Base-by-base conservation (phyloP, 2,329 filamentous ascomycete genomes). In the Botryotinia narcissicola region DNA sequence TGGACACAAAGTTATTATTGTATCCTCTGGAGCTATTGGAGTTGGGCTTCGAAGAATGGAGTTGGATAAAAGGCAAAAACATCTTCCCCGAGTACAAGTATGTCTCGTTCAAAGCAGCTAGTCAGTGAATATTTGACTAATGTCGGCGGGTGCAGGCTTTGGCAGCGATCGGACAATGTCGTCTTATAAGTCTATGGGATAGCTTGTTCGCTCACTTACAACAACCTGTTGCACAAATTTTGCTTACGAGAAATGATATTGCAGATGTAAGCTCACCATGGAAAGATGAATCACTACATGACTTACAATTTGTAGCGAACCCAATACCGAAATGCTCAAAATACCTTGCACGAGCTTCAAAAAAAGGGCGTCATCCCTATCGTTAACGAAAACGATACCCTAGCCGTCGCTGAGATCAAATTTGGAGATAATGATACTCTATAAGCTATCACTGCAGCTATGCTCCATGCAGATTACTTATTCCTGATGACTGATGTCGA, bases 401-500 rank as follows among this genome's bases (percentile, higher is more conserved):
- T 99, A 72, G 94, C 95, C 37, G 96, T 99, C 77, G 93, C 95
- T 62, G 96, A 99, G 87, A 99, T 99, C 84, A 98, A 98, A 86
- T 99, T 99, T 81, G 96, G 96, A 77, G 96, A 99, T 86, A 99
- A 99, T 79, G 96, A 99, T 83, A 99, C 96, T 2, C 86, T 99
- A 64, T 97, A 94, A 20, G 96, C 96, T 73, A 98, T 99, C 78
- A 97, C 96, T 0, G 94, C 96, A 1, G 96, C 93, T 77, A 98
- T 98, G 94, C 93, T 98, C 32, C 94, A 97, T 80, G 96, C 96
- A 69, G 95, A 99, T 80, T 93, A 97, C 79, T 87, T 99, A 16
- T 99, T 99, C 83, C 87, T 99, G 76, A 98, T 99, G 96, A 99
- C 96, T 1, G 96, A 99, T 81, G 96, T 99, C 66, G 96, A 99